Evolutionary conservation across 257 asterid species (phyloP).

Genomic region (Solanum ahanhuiri): DNA sequence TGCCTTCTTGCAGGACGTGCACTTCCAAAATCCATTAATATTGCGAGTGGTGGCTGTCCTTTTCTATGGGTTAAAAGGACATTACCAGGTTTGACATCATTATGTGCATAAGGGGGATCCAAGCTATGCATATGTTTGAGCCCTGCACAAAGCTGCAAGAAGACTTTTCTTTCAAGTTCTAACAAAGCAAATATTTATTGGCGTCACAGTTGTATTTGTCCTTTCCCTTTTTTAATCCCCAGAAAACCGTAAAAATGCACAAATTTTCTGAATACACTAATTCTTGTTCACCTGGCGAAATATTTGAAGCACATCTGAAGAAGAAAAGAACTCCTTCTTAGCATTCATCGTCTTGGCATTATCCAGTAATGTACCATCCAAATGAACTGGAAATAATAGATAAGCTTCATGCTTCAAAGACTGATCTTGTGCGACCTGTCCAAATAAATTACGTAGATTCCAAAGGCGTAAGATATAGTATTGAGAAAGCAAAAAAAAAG

Average conservation of each 20-base stretch:
- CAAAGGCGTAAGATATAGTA: background rate
- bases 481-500: background rate
- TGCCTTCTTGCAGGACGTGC: constrained; percentile 92
- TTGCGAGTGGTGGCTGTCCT: constrained; percentile 77
- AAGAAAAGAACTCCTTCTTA: constrained; percentile 80
- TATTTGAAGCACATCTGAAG: constrained; percentile 86
- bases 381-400: constrained; percentile 86
- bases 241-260: background rate
- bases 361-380: constrained; percentile 90
- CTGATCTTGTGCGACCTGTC: constrained; percentile 77
- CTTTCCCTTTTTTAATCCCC: background rate
- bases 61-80: constrained; percentile 76
- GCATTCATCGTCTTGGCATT: constrained; percentile 61
- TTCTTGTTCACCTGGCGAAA: constrained; percentile 65
- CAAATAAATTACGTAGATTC: constrained; percentile 4
- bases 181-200: background rate
- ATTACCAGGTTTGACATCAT: constrained; percentile 94
- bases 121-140: constrained; percentile 90
- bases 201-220: background rate
- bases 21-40: constrained; percentile 95
- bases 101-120: constrained; percentile 94
- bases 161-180: constrained; percentile 6
- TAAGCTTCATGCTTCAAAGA: constrained; percentile 95
- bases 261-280: background rate
- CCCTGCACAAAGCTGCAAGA: constrained; percentile 95